Conservation (phyloP, 768 basidiomycete species). For the Tylopilus sp. region DNA sequence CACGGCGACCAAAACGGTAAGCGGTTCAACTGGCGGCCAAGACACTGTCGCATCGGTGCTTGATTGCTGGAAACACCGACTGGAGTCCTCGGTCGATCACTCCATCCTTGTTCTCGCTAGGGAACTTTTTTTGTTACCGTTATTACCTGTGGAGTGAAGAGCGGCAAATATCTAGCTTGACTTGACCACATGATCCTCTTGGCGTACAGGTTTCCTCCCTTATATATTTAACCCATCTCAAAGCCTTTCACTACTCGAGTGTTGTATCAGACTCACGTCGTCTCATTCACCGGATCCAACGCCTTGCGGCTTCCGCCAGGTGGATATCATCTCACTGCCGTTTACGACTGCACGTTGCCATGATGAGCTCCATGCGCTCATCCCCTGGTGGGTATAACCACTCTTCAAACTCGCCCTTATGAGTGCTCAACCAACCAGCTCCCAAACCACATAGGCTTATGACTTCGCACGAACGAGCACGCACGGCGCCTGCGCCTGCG, state of each 20-base stretch:
- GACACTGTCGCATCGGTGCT: neutral
- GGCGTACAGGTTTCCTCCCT: slow-evolving; percentile 12
- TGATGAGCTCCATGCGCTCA: slow-evolving; percentile 12
- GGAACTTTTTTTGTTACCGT: too few relatives aligned
- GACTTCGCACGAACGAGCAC: slow-evolving; percentile 10
- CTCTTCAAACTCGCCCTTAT: neutral
- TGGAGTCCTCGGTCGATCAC: neutral
- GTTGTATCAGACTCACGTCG: neutral
- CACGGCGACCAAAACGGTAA: neutral
- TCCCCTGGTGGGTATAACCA: slow-evolving; percentile 9
- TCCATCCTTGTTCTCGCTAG: too few relatives aligned
- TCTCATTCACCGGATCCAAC: slow-evolving; percentile 2
- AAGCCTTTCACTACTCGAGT: neutral
- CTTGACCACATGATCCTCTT: neutral
- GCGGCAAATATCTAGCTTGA: neutral
- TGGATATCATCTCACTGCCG: neutral
- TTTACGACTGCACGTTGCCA: neutral
- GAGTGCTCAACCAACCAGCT: slow-evolving; percentile 1
- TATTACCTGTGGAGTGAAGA: neutral
- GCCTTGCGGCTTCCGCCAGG: slow-evolving; percentile 5
- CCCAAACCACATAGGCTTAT: slow-evolving; percentile 14
- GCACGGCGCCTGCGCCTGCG: slow-evolving; percentile 18
- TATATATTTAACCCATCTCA: slow-evolving; percentile 1
- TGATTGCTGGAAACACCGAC: neutral
- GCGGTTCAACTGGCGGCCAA: too few relatives aligned